Base-by-base conservation (phyloP, 257 asterid species). In the Solanum rostratum region DNA sequence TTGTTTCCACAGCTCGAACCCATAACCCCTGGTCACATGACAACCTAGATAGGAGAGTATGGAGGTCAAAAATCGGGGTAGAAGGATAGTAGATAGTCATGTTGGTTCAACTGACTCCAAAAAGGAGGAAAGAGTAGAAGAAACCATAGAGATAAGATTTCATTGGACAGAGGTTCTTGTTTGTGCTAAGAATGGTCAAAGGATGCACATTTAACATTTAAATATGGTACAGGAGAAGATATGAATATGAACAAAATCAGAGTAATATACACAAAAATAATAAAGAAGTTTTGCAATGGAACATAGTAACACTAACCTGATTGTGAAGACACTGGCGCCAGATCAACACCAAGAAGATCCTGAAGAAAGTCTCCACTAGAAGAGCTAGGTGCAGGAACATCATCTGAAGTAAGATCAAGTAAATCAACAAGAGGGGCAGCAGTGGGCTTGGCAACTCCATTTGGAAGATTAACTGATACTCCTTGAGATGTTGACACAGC, bases 281-380 rank as follows among this genome's bases (percentile, higher is more conserved):
- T 12, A 54, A 71, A 71, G 37, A 71, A 78, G 22, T 78, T 63
- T 16, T 27, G 63, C 82, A 49, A 78, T 50, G 82, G 63, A 29
- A 15, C 79, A 54, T 19, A 65, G 50, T 55, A 83, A 68, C 13
- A 66, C 80, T 65, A 84, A 96, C 98, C 99, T 95, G 93, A 54
- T 83, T 85, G 92, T 79, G 93, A 81, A 22, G 91, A 70, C 30
- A 91, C 88, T 52, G 95, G 88, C 68, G 91, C 86, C 76, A 92
- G 49, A 90, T 94, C 96, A 85, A 90, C 91, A 85, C 98, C 98
- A 59, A 97, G 95, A 91, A 97, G 98, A 89, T 97, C 97, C 76
- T 93, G 95, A 83, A 95, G 98, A 90, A 92, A 93, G 87, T 92
- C 96, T 87, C 94, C 97, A 88, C 97, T 97, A 81, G 96, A 90